Percentiles rank a stretch among this genome's conserved stretches.
Evolutionary conservation across 164 flowering plant species (phyloP).

Genomic region (Vitis vinifera): ASM3070453v1 NC_081806.1:20690501-20691000

Average conservation of each 20-base stretch:
- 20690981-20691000: constrained; percentile 17
- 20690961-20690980: neutral
- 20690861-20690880: constrained; percentile 84
- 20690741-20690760: constrained; percentile 87
- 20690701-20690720: constrained; percentile 76
- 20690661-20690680: constrained; percentile 45
- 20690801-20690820: constrained; percentile 69
- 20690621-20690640: neutral
- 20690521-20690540: constrained; percentile 96
- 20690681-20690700: constrained; percentile 77
- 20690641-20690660: neutral
- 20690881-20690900: constrained; percentile 65
- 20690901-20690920: constrained; percentile 56
- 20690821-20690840: constrained; percentile 95
- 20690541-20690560: constrained; percentile 70
- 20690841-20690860: constrained; percentile 83
- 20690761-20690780: constrained; percentile 83
- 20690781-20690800: constrained; percentile 98
- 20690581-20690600: constrained; percentile 50
- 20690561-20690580: constrained; percentile 67
- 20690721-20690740: constrained; percentile 92
- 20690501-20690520: constrained; percentile 48
- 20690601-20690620: neutral
- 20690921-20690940: constrained; percentile 85
- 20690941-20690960: constrained; percentile 79